Percentiles rank a stretch among this genome's conserved stretches.
Conservation (phyloP, 441 rosid genomes). For the Omphalea diandra region DNA sequence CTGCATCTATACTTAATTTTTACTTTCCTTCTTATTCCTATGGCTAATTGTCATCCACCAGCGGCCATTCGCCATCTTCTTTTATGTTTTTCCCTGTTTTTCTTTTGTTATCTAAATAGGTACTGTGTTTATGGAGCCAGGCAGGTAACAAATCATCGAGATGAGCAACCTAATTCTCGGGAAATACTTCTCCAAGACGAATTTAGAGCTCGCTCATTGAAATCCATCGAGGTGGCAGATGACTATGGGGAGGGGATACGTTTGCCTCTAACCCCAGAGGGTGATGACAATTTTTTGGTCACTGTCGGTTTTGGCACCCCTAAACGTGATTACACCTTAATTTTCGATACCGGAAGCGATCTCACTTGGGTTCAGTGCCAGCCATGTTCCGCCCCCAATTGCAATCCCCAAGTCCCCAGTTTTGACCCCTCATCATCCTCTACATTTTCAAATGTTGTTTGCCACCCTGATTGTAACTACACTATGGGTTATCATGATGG, state of each 20-base stretch:
- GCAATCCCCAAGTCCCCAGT: conserved; percentile 2
- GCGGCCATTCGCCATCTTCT: background rate
- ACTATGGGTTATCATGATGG: conserved; percentile 7
- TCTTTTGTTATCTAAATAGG: background rate
- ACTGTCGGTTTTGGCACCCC: conserved; percentile 18
- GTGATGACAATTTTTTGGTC: conserved; percentile 15
- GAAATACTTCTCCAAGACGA: background rate
- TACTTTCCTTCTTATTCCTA: background rate
- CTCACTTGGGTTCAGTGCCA: conserved; percentile 17
- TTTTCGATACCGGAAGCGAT: conserved; percentile 27
- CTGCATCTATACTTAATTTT: no score
- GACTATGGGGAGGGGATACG: background rate
- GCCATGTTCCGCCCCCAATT: conserved; percentile 4
- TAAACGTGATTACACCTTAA: conserved; percentile 2
- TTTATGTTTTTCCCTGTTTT: background rate
- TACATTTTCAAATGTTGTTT: conserved; percentile 6
- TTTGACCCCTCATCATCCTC: conserved; percentile 24
- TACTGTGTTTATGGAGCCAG: background rate
- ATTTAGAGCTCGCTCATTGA: background rate
- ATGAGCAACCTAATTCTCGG: background rate
- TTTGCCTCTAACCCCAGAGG: conserved; percentile 1
- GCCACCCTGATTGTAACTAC: background rate
- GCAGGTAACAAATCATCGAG: background rate
- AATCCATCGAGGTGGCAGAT: background rate
- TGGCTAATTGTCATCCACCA: background rate